Conservation (phyloP, 805 yeast species). For the Ogataea siamensis region DNA sequence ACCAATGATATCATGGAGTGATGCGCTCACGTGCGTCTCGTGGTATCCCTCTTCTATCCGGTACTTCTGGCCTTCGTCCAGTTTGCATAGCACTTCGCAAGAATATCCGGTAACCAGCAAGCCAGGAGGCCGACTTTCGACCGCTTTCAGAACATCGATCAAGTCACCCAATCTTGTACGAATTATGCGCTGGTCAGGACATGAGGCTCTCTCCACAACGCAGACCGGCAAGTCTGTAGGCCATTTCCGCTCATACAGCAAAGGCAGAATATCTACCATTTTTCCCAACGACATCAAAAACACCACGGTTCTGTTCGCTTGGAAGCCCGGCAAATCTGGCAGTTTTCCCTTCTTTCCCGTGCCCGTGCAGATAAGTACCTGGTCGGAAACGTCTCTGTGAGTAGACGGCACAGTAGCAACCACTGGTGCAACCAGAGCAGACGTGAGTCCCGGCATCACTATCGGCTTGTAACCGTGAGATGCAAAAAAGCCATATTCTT, state of each 20-base stretch:
- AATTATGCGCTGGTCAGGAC: conserved; percentile 87
- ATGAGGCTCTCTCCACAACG: conserved; percentile 85
- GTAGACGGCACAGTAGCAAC: conserved; percentile 85
- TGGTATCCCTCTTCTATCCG: conserved; percentile 27
- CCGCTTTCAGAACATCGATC: conserved; percentile 67
- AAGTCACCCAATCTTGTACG: conserved; percentile 68
- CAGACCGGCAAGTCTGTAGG: conserved; percentile 72
- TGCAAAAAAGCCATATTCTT: conserved; percentile 72
- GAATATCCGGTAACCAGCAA: conserved; percentile 78
- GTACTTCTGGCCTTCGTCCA: conserved; percentile 23
- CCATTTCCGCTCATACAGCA: conserved; percentile 56
- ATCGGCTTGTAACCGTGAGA: conserved; percentile 65
- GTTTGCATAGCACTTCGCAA: conserved; percentile 41
- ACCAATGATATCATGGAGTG: conserved; percentile 5
- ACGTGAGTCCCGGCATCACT: conserved; percentile 85
- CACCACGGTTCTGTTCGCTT: conserved; percentile 71
- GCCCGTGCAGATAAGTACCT: conserved; percentile 90
- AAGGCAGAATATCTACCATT: conserved; percentile 52
- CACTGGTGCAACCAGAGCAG: conserved; percentile 86
- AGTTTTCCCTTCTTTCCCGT: conserved; percentile 85
- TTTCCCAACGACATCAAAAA: conserved; percentile 90
- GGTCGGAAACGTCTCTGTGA: conserved; percentile 89
- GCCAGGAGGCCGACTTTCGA: conserved; percentile 93
- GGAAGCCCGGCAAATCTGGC: conserved; percentile 76
- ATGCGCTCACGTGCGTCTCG: conserved; percentile 5